Evolutionary conservation across 1,284 basidiomycete genomes (phyloP).

Genomic region (Tetrapyrgos nigripes): DNA sequence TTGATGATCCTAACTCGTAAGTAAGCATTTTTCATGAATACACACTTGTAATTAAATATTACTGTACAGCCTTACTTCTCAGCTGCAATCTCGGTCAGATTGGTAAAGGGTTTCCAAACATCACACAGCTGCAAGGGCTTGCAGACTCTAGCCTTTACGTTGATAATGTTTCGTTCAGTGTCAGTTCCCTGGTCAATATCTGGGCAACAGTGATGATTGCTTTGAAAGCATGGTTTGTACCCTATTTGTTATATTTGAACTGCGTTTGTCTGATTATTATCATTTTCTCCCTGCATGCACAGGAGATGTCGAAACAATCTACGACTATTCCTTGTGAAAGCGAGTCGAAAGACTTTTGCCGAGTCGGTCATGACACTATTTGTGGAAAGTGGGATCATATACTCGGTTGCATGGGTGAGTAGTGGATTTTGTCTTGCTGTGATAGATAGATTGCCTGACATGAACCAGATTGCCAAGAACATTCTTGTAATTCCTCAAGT

Average conservation of each 20-base stretch:
- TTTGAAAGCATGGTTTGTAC: conserved; percentile 13
- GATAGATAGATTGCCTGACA: background rate
- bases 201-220: conserved; percentile 20
- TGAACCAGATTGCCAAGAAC: conserved; percentile 13
- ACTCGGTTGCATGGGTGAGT: conserved; percentile 17
- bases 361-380: conserved; percentile 15
- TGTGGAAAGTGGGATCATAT: conserved; percentile 13
- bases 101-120: conserved; percentile 11
- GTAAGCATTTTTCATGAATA: no score
- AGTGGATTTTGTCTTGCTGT: background rate
- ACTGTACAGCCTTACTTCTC: no score
- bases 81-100: conserved; percentile 18
- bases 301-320: no score
- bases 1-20: no score
- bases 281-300: no score
- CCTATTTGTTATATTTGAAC: no score
- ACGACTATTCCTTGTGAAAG: no score
- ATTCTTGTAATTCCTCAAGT: conserved; percentile 14
- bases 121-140: conserved; percentile 3
- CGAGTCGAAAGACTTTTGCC: background rate
- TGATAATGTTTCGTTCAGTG: conserved; percentile 9
- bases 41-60: no score
- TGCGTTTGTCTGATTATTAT: no score
- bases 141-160: conserved; percentile 5
- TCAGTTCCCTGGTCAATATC: conserved; percentile 13